Percentiles rank a stretch among this genome's conserved stretches.
These are phyloP conservation scores for Chlorella variabilis DNA, from an alignment of 163 green algal species.

Conservation along the genomic window DNA sequence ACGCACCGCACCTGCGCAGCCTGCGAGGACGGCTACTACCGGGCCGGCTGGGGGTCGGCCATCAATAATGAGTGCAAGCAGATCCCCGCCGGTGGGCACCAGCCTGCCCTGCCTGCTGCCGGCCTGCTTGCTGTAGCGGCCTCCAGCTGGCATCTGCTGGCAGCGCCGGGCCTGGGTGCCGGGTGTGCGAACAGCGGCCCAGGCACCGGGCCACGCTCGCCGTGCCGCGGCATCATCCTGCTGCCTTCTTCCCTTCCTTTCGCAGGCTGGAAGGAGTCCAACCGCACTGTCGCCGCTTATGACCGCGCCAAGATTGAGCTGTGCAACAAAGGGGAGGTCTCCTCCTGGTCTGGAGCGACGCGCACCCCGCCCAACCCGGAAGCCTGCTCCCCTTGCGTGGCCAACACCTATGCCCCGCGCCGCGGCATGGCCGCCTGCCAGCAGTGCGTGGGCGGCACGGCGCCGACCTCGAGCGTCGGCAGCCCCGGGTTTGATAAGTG, in stretches of 20 bases:
- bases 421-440: slow-evolving; percentile 8
- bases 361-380: not conserved
- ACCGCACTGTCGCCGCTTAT: not conserved
- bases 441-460: not conserved
- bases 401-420: slow-evolving; percentile 18
- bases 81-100: not conserved
- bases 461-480: not conserved
- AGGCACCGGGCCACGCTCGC: too few species aligned
- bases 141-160: too few species aligned
- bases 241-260: too few species aligned
- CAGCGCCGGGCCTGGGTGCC: too few species aligned
- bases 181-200: too few species aligned
- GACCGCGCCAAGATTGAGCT: slow-evolving; percentile 7
- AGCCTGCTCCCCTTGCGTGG: not conserved
- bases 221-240: too few species aligned
- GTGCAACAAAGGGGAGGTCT: slow-evolving; percentile 19
- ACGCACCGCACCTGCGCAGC: not conserved
- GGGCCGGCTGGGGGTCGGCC: not conserved
- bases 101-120: not conserved
- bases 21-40: slow-evolving; percentile 23
- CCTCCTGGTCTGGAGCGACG: not conserved
- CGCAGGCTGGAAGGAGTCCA: slow-evolving; percentile 11
- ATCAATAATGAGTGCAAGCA: slow-evolving; percentile 4
- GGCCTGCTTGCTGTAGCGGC: too few species aligned
- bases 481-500: slow-evolving; percentile 11